phyloP scores from a whole-genome alignment of 306 rosid genomes.

The Gillenia trifoliata region DNA sequence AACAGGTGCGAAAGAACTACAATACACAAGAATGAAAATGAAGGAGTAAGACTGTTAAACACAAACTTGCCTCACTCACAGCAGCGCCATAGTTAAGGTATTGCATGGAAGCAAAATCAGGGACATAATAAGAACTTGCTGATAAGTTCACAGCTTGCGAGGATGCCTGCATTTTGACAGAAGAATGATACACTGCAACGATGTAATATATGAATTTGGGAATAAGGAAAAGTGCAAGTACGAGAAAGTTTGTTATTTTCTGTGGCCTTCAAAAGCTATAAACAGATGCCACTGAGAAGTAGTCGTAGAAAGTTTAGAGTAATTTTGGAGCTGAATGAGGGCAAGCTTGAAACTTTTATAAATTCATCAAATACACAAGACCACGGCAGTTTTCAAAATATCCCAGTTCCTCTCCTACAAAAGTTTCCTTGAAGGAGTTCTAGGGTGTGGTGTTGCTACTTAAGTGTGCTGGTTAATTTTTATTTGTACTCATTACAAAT shows the following conservation, averaged over 20 bases:
- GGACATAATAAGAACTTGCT: conserved; percentile 52
- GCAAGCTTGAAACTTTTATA: not conserved
- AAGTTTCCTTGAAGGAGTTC: too few relatives aligned
- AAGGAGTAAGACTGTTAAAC: not conserved
- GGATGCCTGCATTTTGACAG: conserved; percentile 56
- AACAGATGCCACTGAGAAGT: not conserved
- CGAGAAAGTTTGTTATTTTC: not conserved
- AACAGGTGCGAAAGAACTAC: conserved; percentile 4
- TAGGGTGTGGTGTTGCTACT: too few relatives aligned
- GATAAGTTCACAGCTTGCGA: conserved; percentile 64
- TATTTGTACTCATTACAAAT: not conserved
- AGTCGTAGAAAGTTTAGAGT: too few relatives aligned
- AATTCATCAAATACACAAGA: too few relatives aligned
- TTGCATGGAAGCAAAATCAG: conserved; percentile 29
- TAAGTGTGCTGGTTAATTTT: too few relatives aligned
- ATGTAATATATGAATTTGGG: not conserved
- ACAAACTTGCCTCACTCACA: conserved; percentile 67
- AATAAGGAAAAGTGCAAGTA: not conserved
- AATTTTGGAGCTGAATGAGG: too few relatives aligned
- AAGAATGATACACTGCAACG: conserved; percentile 4
- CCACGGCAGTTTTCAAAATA: too few relatives aligned
- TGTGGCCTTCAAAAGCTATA: not conserved
- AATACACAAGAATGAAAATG: not conserved
- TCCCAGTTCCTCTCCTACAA: too few relatives aligned
- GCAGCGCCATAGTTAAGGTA: conserved; percentile 90